A percentile compares a stretch with the other conserved stretches of the same genome.
Evolutionary conservation across 83 land plant species (phyloP).

Genomic region (Thuja plicata): DNA sequence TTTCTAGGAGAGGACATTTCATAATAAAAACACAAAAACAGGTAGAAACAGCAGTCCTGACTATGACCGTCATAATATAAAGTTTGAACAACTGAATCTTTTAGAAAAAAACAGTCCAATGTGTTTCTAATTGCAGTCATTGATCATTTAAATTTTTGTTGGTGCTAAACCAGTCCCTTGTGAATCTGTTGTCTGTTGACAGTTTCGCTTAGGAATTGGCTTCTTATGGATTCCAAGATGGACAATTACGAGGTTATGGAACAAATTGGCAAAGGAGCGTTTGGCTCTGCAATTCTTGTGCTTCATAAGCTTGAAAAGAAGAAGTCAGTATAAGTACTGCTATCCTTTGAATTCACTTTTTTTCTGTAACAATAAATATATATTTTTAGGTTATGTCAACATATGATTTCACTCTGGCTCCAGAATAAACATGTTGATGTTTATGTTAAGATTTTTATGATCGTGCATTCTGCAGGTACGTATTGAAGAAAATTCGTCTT

Average conservation of each 20-base stretch:
- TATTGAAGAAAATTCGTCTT: conserved; percentile 54
- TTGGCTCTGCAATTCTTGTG: conserved; percentile 94
- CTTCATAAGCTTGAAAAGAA: conserved; percentile 86
- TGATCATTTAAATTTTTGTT: not conserved
- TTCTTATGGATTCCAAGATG: conserved; percentile 45
- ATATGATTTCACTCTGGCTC: not conserved
- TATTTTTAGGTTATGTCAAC: too few relatives aligned
- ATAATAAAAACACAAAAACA: not conserved
- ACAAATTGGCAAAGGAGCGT: conserved; percentile 95
- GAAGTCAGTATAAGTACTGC: conserved; percentile 43
- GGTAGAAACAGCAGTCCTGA: not conserved
- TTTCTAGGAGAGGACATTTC: not conserved
- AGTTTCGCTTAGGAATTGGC: not conserved
- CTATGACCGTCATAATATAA: not conserved
- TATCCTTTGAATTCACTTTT: not conserved
- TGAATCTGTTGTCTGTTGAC: not conserved
- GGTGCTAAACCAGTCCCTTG: not conserved
- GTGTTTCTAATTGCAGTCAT: not conserved
- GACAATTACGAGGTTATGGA: conserved; percentile 90
- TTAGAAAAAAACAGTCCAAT: not conserved
- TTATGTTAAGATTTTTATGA: not conserved
- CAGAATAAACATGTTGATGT: not conserved
- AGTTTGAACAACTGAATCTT: too few relatives aligned
- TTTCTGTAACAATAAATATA: not conserved
- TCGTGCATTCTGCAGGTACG: conserved; percentile 35